Evolutionary conservation across 2,329 filamentous ascomycete genomes (phyloP), one percentile per base, ranked within the genome.

Genomic region (Exophiala aquamarina): DNA sequence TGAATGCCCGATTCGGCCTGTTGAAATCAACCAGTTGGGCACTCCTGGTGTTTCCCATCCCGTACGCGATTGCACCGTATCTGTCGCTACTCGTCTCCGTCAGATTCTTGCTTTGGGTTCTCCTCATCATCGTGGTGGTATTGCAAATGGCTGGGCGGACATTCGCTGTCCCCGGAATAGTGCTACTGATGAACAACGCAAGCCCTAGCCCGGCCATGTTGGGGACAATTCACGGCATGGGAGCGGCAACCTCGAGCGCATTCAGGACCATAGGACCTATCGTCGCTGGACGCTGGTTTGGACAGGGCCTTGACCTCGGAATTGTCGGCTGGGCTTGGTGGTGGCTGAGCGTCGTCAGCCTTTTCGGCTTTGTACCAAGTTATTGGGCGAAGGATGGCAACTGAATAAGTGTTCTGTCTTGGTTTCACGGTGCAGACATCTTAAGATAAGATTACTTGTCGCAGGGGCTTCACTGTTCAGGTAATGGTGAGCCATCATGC

Each of bases 131-230:
- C 5, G 82, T 87, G 3, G 72, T 87, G 10, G 73, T 84, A 42
- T 66, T 89, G 19, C 86, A 90, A 61, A 86, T 89, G 28, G 74
- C 81, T 2, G 86, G 83, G 0, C 76, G 86, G 20, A 91, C 87
- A 0, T 88, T 90, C 61, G 79, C 79, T 0, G 63, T 84, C 0
- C 81, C 82, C 0, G 77, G 75, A 2, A 76, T 75, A 0, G 76
- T 79, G 1, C 82, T 84, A 15, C 63, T 81, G 42, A 65, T 82
- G 34, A 83, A 83, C 56, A 82, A 83, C 56, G 76, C 74, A 48
- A 77, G 74, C 31, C 80, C 82, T 1, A 76, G 81, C 51, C 78
- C 78, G 0, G 73, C 69, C n/a, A 77, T 82, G 1, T 67, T 82
- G 10, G 79, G 76, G 4, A 82, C 77, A 0, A 75, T 82, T 26